These are phyloP conservation scores for Protomyces inundatus DNA, from an alignment of 1,139 yeast species.

Conservation along the genomic window DNA sequence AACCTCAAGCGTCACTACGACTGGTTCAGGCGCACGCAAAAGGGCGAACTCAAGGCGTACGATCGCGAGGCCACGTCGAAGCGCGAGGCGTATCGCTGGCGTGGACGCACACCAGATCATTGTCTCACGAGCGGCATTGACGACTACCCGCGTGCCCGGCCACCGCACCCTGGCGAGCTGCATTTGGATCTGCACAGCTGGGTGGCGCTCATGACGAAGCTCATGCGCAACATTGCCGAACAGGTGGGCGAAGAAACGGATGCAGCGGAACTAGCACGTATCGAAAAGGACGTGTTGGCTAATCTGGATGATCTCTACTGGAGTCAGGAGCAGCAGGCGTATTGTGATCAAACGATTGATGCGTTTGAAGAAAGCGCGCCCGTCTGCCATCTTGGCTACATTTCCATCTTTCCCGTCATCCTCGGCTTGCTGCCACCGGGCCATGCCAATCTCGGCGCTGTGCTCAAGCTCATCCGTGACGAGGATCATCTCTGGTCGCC, in stretches of 20 bases:
- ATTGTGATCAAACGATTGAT: constrained; percentile 78
- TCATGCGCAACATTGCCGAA: constrained; percentile 69
- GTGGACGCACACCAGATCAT: constrained; percentile 79
- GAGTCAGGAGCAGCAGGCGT: constrained; percentile 61
- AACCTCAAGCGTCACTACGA: constrained; percentile 69
- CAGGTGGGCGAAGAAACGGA: constrained; percentile 60
- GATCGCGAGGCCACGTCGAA: constrained; percentile 48
- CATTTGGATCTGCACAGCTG: constrained; percentile 86
- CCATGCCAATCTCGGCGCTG: constrained; percentile 47
- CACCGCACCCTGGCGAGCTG: constrained; percentile 81
- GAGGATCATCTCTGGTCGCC: constrained; percentile 72
- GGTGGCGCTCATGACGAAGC: constrained; percentile 87
- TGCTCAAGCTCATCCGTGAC: constrained; percentile 58
- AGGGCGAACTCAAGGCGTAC: constrained; percentile 68
- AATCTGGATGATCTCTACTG: constrained; percentile 76
- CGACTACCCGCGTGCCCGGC: constrained; percentile 83
- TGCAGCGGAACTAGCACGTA: constrained; percentile 47
- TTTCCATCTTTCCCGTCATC: constrained; percentile 78
- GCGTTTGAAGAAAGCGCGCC: constrained; percentile 59
- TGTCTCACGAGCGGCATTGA: constrained; percentile 92
- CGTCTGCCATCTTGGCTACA: constrained; percentile 85
- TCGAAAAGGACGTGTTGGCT: constrained; percentile 53
- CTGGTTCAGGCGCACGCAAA: constrained; percentile 79
- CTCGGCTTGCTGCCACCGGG: constrained; percentile 59
- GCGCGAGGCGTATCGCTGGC: constrained; percentile 81